Evolutionary conservation across 768 basidiomycete species (phyloP).

Genomic region (Suillus spraguei): DNA sequence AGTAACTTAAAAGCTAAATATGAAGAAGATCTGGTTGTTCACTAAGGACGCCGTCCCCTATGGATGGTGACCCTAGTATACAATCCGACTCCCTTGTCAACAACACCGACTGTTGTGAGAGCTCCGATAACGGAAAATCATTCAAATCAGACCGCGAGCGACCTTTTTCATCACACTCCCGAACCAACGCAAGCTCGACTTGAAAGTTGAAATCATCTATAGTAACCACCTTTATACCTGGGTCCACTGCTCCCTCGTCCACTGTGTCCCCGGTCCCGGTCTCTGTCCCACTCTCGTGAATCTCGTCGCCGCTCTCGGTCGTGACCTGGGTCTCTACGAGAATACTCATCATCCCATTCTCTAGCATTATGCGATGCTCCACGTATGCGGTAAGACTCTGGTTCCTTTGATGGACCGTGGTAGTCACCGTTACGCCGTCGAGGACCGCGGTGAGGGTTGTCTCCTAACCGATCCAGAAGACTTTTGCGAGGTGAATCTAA

Average conservation of each 20-base stretch:
- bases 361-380: slow-evolving; percentile 30
- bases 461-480: slow-evolving; percentile 40
- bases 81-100: slow-evolving; percentile 54
- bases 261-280: slow-evolving; percentile 20
- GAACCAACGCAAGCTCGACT: slow-evolving; percentile 63
- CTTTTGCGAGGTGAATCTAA: slow-evolving; percentile 24
- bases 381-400: slow-evolving; percentile 28
- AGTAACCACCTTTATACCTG: slow-evolving; percentile 51
- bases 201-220: slow-evolving; percentile 24
- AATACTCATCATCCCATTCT: slow-evolving; percentile 18
- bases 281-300: slow-evolving; percentile 24
- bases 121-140: too few species aligned
- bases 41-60: neutral
- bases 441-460: slow-evolving; percentile 9
- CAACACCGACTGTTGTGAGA: too few species aligned
- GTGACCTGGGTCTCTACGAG: slow-evolving; percentile 16
- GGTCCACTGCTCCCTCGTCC: slow-evolving; percentile 35
- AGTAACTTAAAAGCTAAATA: neutral
- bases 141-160: too few species aligned
- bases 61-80: slow-evolving; percentile 57
- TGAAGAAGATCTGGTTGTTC: neutral
- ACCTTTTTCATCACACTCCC: slow-evolving; percentile 25
- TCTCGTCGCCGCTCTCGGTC: slow-evolving; percentile 23
- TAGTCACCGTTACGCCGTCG: slow-evolving; percentile 11
- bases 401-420: slow-evolving; percentile 8